phyloP scores from a whole-genome alignment of 2,329 filamentous ascomycete genomes.

The Monilinia fructicola region DNA sequence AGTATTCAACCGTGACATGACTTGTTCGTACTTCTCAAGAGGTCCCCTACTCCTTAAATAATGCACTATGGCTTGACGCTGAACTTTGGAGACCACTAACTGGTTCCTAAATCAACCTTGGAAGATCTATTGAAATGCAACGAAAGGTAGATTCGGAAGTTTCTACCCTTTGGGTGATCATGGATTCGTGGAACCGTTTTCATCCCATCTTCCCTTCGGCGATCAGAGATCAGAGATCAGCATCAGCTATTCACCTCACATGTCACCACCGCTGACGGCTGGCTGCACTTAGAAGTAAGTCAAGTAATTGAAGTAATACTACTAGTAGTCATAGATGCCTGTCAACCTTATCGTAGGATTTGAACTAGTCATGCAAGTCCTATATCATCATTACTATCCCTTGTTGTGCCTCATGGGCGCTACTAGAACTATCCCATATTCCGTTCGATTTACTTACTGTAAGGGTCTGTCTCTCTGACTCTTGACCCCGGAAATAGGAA shows the following conservation, averaged over 20 bases:
- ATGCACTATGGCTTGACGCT: not conserved
- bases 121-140: not conserved
- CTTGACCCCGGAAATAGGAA: not conserved
- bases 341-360: not conserved
- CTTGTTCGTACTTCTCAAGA: too few species aligned
- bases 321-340: not conserved
- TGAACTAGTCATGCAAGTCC: not conserved
- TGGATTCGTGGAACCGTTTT: not conserved
- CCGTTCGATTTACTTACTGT: not conserved
- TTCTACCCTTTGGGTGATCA: conserved; percentile 17
- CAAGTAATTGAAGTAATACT: not conserved
- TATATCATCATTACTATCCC: not conserved
- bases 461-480: not conserved
- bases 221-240: conserved; percentile 10
- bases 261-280: not conserved
- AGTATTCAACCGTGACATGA: not conserved
- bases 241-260: not conserved
- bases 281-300: not conserved
- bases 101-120: not conserved
- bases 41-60: too few species aligned
- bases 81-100: not conserved
- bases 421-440: not conserved
- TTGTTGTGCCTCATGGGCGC: not conserved
- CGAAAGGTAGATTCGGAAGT: conserved; percentile 11
- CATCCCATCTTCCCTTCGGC: conserved; percentile 7